Conservation (phyloP, 2,329 filamentous ascomycete genomes). For the Cytospora schulzeri region DNA sequence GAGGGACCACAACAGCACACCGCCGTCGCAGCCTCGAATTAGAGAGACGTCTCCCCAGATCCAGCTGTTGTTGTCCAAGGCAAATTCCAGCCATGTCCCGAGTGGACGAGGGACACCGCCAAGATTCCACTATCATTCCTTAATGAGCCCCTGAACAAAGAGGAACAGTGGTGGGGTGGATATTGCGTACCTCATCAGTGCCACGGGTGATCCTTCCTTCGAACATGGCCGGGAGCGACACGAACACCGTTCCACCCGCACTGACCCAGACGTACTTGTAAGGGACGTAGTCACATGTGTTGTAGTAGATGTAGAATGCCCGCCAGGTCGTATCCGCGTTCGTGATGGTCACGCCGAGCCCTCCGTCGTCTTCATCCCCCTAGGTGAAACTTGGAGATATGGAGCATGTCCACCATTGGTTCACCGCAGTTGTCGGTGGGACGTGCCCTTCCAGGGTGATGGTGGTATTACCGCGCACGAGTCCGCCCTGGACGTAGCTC, state of each 20-base stretch:
- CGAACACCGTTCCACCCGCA: constrained; percentile 30
- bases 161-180: background rate
- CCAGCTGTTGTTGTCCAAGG: constrained; percentile 30
- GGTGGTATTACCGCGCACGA: background rate
- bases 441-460: background rate
- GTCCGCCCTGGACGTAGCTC: constrained; percentile 12
- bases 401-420: constrained; percentile 27
- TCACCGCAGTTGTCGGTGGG: background rate
- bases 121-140: constrained; percentile 27
- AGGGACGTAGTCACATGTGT: constrained; percentile 33
- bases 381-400: constrained; percentile 26
- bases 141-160: too few species aligned
- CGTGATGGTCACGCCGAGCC: constrained; percentile 28
- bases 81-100: constrained; percentile 35
- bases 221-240: constrained; percentile 33
- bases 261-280: constrained; percentile 35
- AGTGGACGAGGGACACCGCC: constrained; percentile 32
- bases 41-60: constrained; percentile 35
- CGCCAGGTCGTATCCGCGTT: constrained; percentile 29
- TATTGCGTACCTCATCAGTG: constrained; percentile 27
- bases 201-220: constrained; percentile 35
- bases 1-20: constrained; percentile 29
- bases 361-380: constrained; percentile 30
- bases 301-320: constrained; percentile 34
- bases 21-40: constrained; percentile 36